Evolutionary conservation across 129 eudicot species (phyloP).

Genomic region (Ambrosia trifida): DNA sequence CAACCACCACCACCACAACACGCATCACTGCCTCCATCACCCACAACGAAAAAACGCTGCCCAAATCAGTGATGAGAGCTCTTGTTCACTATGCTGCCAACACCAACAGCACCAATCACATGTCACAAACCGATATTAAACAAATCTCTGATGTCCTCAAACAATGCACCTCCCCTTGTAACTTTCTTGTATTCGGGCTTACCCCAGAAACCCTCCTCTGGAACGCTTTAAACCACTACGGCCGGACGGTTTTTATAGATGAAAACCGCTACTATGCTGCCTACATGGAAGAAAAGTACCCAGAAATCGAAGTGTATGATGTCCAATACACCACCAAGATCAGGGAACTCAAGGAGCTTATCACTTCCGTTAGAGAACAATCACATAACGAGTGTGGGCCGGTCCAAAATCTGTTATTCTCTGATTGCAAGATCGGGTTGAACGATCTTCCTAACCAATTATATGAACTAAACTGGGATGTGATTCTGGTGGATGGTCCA

Average conservation of each 20-base stretch:
- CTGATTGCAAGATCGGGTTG: conserved; percentile 83
- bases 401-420: conserved; percentile 82
- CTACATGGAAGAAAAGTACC: conserved; percentile 76
- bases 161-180: conserved; percentile 77
- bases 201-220: conserved; percentile 86
- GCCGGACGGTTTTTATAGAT: conserved; percentile 91
- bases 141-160: conserved; percentile 65
- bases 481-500: conserved; percentile 91
- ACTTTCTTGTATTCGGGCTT: conserved; percentile 81
- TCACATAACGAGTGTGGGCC: conserved; percentile 81
- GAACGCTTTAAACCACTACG: conserved; percentile 67
- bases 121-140: conserved; percentile 68
- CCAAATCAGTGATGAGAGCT: conserved; percentile 62
- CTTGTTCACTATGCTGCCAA: conserved; percentile 83
- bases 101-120: conserved; percentile 63
- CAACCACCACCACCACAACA: conserved; percentile 33
- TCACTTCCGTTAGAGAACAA: conserved; percentile 59
- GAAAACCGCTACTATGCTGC: conserved; percentile 94
- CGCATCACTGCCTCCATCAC: conserved; percentile 22
- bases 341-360: conserved; percentile 61
- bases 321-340: conserved; percentile 89
- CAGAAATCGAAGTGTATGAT: conserved; percentile 84
- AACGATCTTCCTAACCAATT: conserved; percentile 94
- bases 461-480: conserved; percentile 89
- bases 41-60: conserved; percentile 40